A percentile compares a stretch with the other conserved stretches of the same genome.
Evolutionary conservation across 202 grass and related monocot species (phyloP).

Genomic region (Digitaria exilis): DNA sequence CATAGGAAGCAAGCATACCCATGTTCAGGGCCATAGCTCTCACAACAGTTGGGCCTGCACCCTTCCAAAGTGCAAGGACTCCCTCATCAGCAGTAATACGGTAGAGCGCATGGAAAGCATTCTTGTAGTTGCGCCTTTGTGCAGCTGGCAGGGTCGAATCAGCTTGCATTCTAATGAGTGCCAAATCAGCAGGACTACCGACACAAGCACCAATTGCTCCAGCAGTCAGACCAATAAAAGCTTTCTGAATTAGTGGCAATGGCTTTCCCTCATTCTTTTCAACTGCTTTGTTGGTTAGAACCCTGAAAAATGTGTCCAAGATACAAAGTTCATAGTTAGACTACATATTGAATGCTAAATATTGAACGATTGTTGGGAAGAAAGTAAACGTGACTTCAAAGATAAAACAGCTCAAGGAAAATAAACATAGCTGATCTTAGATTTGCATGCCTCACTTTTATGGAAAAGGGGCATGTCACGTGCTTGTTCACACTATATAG

Average conservation of each 20-base stretch:
- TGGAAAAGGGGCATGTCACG: neutral
- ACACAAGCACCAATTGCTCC: conserved; percentile 75
- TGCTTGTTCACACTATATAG: neutral
- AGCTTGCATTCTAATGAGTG: conserved; percentile 79
- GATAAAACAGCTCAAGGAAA: neutral
- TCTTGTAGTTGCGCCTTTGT: conserved; percentile 71
- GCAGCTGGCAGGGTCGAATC: conserved; percentile 73
- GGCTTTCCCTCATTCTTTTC: conserved; percentile 75
- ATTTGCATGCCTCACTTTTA: neutral
- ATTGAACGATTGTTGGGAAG: neutral
- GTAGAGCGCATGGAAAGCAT: conserved; percentile 78
- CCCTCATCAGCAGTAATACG: conserved; percentile 78
- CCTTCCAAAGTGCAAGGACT: conserved; percentile 80
- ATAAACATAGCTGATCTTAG: neutral
- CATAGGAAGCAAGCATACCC: conserved; percentile 87
- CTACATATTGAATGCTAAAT: neutral
- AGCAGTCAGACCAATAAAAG: conserved; percentile 68
- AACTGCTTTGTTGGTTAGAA: conserved; percentile 79
- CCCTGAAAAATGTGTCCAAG: conserved; percentile 49
- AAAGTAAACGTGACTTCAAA: conserved; percentile 5
- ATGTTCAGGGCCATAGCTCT: conserved; percentile 82
- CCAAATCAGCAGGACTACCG: conserved; percentile 79
- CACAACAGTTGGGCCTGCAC: conserved; percentile 76
- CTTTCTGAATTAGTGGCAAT: conserved; percentile 68
- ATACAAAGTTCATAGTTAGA: neutral